Evolutionary conservation across 169 alveolate genomes (phyloP), one percentile per base, ranked within the genome.

Genomic region (Plasmodium adleri): DNA sequence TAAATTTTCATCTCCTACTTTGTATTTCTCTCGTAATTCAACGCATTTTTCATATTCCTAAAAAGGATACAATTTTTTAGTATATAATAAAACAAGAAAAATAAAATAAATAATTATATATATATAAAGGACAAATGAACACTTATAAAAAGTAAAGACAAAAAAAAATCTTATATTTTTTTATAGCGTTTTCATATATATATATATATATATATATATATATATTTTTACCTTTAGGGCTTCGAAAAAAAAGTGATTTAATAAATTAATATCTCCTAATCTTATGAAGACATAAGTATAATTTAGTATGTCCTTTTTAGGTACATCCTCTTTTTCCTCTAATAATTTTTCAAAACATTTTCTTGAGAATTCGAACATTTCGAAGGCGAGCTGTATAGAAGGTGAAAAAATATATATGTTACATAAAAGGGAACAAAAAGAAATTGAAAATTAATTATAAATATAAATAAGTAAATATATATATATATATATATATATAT

Each of bases 11-110:
- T 78, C 78, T 6, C 89, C 89, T 12, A 78, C 75, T 15, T 78
- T 78, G 78, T 78, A 58, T 26, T 78, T 67, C 43, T 78, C 89
- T 45, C 89, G 17, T 17, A 78, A 5, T 20, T 78, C 71, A n/a
- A 78, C 89, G 47, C 89, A 78, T 64, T 78, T 78, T 64, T 58
- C 72, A 49, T 78, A 78, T 58, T 78, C 89, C 89, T 78, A 45
- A 58, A 39, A 20, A 52, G 22, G 72, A 60, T 13, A 5, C 45
- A 32, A 32, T 32, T 3, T 32, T 32, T 32, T 1, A 32, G 45
- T 32, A 32, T 5, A 32, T 32, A 32, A 5, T 5, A 32, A 5
- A 32, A 32, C 7, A 32, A 1, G 43, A 32, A 32, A 32, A 32
- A 32, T n/a, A n/a, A n/a, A n/a, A n/a, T n/a, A 32, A 32, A 12